These are phyloP conservation scores for Bocquillonia castaneifolia DNA, from an alignment of 441 rosid genomes.

Conservation along the genomic window DNA sequence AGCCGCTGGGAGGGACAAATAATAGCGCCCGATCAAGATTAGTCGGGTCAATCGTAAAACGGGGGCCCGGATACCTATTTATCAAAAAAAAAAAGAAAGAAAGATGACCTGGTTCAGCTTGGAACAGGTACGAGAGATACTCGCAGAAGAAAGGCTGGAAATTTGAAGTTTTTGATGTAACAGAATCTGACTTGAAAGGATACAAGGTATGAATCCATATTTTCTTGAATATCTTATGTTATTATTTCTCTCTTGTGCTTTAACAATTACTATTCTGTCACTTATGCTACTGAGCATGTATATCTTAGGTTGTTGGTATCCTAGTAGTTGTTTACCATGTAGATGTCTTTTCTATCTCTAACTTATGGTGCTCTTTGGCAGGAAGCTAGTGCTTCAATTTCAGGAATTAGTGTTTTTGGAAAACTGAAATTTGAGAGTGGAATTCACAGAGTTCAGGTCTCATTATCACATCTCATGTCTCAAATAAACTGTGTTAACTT, in stretches of 20 bases:
- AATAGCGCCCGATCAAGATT: too few relatives aligned
- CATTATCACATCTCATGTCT: neutral
- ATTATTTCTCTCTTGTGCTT: neutral
- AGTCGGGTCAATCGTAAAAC: too few relatives aligned
- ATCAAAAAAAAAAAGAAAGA: too few relatives aligned
- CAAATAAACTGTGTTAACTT: neutral
- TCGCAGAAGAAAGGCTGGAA: constrained; percentile 85
- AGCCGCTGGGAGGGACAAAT: too few relatives aligned
- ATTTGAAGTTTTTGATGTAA: constrained; percentile 70
- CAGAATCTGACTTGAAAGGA: constrained; percentile 83
- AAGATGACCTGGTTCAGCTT: constrained; percentile 16
- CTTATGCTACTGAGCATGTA: neutral
- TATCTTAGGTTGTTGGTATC: neutral
- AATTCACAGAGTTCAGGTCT: constrained; percentile 94
- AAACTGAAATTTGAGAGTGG: constrained; percentile 98
- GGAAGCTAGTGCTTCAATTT: constrained; percentile 95
- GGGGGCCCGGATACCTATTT: too few relatives aligned
- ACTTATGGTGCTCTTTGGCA: constrained; percentile 32
- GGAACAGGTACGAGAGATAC: constrained; percentile 81
- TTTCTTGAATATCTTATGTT: constrained; percentile 1
- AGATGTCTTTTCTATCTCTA: constrained; percentile 17
- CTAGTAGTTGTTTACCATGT: constrained; percentile 5
- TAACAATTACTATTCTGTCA: neutral
- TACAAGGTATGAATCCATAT: constrained; percentile 49
- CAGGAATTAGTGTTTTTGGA: constrained; percentile 73